Evolutionary conservation across 345 rosid species (phyloP).

Genomic region (Eucalyptus cloeziana): DNA sequence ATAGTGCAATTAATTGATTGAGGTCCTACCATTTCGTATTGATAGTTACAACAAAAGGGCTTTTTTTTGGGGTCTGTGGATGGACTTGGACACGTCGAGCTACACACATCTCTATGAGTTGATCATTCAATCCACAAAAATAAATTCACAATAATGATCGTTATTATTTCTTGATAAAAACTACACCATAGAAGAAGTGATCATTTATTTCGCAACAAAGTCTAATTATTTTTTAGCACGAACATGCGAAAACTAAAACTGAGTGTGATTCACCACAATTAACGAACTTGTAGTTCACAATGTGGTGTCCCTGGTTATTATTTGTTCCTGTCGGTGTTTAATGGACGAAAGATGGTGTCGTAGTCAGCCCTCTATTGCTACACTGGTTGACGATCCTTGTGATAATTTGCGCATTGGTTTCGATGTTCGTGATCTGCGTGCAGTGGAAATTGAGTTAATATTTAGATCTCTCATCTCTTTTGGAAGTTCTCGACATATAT

Average conservation of each 20-base stretch:
- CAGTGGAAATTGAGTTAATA: neutral
- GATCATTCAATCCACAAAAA: neutral
- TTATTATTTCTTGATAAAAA: neutral
- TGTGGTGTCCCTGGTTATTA: conserved; percentile 6
- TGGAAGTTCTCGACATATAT: neutral
- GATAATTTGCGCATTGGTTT: conserved; percentile 20
- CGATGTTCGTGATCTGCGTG: conserved; percentile 30
- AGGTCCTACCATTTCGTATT: neutral
- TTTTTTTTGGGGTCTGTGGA: neutral
- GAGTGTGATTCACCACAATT: neutral
- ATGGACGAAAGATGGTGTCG: conserved; percentile 5
- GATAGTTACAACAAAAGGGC: neutral
- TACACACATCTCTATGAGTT: neutral
- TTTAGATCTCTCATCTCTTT: neutral
- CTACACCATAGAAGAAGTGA: neutral
- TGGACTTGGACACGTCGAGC: neutral
- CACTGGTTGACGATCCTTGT: conserved; percentile 58
- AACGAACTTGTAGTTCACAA: conserved; percentile 16
- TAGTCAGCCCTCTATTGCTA: conserved; percentile 44
- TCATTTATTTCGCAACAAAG: neutral
- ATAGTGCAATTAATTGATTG: neutral
- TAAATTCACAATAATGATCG: neutral
- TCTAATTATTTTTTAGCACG: neutral
- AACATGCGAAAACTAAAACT: fast-evolving
- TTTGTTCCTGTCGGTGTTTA: conserved; percentile 35